Evolutionary conservation across 1,284 basidiomycete species (phyloP).

Genomic region (Erythrobasidium hasegawianum): DNA sequence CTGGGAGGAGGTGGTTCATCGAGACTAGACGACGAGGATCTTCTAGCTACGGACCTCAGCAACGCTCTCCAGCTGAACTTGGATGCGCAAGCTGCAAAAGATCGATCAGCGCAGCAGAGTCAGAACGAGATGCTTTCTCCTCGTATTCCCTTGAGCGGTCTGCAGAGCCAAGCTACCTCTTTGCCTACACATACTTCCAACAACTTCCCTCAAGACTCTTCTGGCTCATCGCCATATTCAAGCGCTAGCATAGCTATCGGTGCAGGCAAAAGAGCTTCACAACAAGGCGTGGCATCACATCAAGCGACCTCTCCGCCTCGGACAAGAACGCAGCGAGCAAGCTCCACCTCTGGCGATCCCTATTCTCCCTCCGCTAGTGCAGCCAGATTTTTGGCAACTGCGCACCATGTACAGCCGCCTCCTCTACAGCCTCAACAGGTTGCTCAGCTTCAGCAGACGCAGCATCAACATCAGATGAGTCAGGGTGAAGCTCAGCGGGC

Average conservation of each 20-base stretch:
- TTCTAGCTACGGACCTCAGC: constrained; percentile 44
- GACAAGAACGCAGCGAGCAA: constrained; percentile 2
- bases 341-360: constrained; percentile 30
- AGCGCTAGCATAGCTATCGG: constrained; percentile 4
- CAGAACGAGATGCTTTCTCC: background rate
- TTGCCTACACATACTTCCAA: constrained; percentile 6
- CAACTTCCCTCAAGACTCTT: background rate
- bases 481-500: background rate
- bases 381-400: constrained; percentile 27
- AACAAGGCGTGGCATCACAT: background rate
- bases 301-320: constrained; percentile 9
- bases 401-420: constrained; percentile 28
- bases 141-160: background rate
- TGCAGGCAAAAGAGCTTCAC: background rate
- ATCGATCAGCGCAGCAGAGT: no score
- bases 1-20: constrained; percentile 41
- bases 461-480: constrained; percentile 1
- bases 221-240: background rate
- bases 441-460: background rate
- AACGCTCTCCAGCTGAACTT: constrained; percentile 45
- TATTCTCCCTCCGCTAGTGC: constrained; percentile 30
- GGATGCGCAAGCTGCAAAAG: constrained; percentile 42
- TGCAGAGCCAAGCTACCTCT: constrained; percentile 17
- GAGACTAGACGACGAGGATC: constrained; percentile 42
- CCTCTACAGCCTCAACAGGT: constrained; percentile 13